Percentiles rank a stretch among this genome's conserved stretches.
Evolutionary conservation across 139 green algal species (phyloP).

Genomic region (Pseudopediastrum boryanum): DNA sequence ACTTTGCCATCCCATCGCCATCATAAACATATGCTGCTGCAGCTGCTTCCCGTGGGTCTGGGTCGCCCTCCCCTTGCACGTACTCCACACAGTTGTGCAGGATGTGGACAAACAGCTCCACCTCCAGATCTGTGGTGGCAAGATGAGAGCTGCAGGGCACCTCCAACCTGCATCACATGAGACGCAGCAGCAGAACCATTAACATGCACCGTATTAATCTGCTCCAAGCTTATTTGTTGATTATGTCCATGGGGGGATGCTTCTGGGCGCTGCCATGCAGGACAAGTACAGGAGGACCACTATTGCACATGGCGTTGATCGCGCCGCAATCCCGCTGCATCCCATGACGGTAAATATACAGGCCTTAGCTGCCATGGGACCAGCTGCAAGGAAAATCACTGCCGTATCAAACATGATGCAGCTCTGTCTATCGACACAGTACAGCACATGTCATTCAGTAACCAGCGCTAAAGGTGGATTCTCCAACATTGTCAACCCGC

Average conservation of each 20-base stretch:
- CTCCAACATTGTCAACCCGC: slow-evolving; percentile 20
- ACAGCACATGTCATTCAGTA: not conserved
- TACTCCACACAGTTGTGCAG: slow-evolving; percentile 63
- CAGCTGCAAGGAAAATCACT: not conserved
- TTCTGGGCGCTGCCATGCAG: not conserved
- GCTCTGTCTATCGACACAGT: not conserved
- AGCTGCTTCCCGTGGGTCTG: slow-evolving; percentile 19
- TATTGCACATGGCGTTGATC: not conserved
- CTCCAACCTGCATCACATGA: slow-evolving; percentile 44
- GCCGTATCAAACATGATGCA: not conserved
- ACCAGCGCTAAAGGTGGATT: not conserved
- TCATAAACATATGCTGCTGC: slow-evolving; percentile 35
- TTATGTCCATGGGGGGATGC: too few species aligned
- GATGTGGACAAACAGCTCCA: slow-evolving; percentile 86
- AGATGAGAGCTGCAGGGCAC: slow-evolving; percentile 67
- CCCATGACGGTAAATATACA: not conserved
- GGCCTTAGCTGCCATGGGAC: not conserved
- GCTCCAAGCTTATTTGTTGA: not conserved
- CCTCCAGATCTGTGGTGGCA: slow-evolving; percentile 79
- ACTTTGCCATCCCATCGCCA: slow-evolving; percentile 46
- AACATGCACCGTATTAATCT: not conserved
- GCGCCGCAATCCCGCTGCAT: not conserved
- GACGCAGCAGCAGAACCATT: not conserved
- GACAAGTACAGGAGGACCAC: not conserved
- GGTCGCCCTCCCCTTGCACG: slow-evolving; percentile 45